Evolutionary conservation across 805 yeast genomes (phyloP).

Genomic region (Pichia deserticola): DNA sequence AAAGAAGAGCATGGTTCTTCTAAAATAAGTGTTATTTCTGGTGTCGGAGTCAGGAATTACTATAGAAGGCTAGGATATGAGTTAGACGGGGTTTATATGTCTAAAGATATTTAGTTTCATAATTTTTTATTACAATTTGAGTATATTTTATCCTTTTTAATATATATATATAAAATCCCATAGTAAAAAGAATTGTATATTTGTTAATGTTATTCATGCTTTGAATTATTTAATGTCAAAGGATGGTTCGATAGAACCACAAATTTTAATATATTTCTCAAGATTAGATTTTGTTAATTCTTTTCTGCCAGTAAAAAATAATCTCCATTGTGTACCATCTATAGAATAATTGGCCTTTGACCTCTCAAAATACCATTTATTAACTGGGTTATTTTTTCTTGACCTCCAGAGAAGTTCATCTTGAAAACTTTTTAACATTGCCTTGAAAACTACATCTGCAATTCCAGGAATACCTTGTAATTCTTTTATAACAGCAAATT

Average conservation of each 20-base stretch:
- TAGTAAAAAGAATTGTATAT: too few species aligned
- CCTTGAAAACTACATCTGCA: slow-evolving; percentile 87
- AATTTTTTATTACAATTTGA: not conserved
- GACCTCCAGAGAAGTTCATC: slow-evolving; percentile 87
- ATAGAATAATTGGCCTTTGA: slow-evolving; percentile 61
- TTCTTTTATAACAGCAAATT: slow-evolving; percentile 79
- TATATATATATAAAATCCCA: not conserved
- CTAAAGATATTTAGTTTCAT: slow-evolving; percentile 37
- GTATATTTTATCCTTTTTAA: too few species aligned
- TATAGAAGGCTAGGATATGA: slow-evolving; percentile 87
- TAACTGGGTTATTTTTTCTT: slow-evolving; percentile 77
- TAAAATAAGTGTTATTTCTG: slow-evolving; percentile 90
- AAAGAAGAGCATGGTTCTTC: slow-evolving; percentile 89
- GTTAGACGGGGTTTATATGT: slow-evolving; percentile 96
- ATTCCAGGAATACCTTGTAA: slow-evolving; percentile 90
- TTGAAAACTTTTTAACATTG: slow-evolving; percentile 61
- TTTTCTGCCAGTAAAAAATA: slow-evolving; percentile 34
- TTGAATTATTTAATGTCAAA: slow-evolving; percentile 13
- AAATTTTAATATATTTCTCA: slow-evolving; percentile 43
- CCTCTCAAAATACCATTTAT: slow-evolving; percentile 96
- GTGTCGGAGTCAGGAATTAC: slow-evolving; percentile 96
- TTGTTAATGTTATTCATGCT: too few species aligned
- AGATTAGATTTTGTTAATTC: slow-evolving; percentile 29
- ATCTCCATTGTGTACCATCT: slow-evolving; percentile 30
- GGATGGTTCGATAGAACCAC: slow-evolving; percentile 54